Evolutionary conservation across 2,329 filamentous ascomycete species (phyloP), one percentile per base, ranked within the genome.

Genomic region (Claviceps pazoutovae): DNA sequence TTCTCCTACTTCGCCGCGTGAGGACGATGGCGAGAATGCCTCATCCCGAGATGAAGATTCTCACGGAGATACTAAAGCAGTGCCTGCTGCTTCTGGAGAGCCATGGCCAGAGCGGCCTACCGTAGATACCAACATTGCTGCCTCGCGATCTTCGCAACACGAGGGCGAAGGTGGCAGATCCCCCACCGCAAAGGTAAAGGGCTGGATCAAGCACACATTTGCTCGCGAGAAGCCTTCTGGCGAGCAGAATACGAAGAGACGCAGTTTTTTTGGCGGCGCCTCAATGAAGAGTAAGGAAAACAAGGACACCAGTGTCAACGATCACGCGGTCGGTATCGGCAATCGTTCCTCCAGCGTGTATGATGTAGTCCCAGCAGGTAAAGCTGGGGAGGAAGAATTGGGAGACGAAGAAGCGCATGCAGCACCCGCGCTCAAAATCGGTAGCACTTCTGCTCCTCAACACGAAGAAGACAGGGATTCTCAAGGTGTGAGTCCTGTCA

Each of bases 151-250:
- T 11, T 44, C 53, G 6, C 54, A 55, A 19, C 52, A 46, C 42
- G 53, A 56, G 37, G 23, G 44, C 4, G 55, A 60, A 36, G 54
- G 46, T 14, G 53, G 60, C 3, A 59, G 60, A 5, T 68, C 66
- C 5, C 65, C 66, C 16, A 66, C 62, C 3, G 64, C 66, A 48
- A 72, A 70, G 54, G 71, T 78, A 44, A 78, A 72, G 57, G 71
- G 68, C 41, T 80, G 78, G 78, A 67, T 81, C 51, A 79, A 74
- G 61, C 74, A 72, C 23, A 74, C 71, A 5, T 74, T 80, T 54
- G 71, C 69, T 0, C 66, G 68, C 5, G 64, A 69, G 8, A 73
- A 71, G 52, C 68, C 70, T 2, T 51, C 68, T 0, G 62, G 66
- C 7, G 68, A 70, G 11, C 62, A 69, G 1, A 60, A 59, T 16